Conservation (phyloP, 2,329 filamentous ascomycete genomes). For the Plenodomus biglobosus region DNA sequence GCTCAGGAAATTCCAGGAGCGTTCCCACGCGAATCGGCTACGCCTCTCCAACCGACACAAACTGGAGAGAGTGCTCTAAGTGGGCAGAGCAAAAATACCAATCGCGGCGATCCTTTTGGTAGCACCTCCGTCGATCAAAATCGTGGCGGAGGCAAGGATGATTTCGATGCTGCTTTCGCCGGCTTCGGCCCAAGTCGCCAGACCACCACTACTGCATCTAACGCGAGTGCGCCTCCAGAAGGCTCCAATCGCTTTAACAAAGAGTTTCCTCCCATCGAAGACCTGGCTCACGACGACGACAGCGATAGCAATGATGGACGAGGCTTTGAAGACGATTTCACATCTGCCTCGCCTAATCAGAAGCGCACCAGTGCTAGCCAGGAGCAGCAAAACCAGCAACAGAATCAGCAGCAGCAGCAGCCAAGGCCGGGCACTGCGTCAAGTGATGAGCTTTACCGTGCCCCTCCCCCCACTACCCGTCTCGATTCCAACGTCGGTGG, state of each 20-base stretch:
- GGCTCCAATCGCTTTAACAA: conserved; percentile 60
- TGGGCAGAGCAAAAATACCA: conserved; percentile 48
- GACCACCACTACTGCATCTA: conserved; percentile 46
- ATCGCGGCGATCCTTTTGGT: conserved; percentile 48
- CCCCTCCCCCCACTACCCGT: conserved; percentile 39
- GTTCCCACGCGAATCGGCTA: conserved; percentile 47
- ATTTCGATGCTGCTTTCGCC: conserved; percentile 84
- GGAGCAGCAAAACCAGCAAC: conserved; percentile 27
- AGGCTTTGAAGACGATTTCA: conserved; percentile 93
- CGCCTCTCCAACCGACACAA: conserved; percentile 52
- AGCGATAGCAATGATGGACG: conserved; percentile 68
- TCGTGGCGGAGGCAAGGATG: conserved; percentile 62
- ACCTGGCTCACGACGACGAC: conserved; percentile 79
- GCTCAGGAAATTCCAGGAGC: conserved; percentile 50
- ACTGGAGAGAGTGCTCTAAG: conserved; percentile 53
- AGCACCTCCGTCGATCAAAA: conserved; percentile 35
- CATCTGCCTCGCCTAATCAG: conserved; percentile 57
- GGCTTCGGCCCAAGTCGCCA: conserved; percentile 64
- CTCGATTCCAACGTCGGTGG: conserved; percentile 41
- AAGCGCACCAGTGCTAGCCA: conserved; percentile 32
- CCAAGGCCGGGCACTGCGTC: conserved; percentile 32
- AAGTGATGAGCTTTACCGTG: conserved; percentile 35
- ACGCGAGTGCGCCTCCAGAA: conserved; percentile 31
- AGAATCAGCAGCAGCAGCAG: conserved; percentile 12
- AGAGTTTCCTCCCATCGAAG: conserved; percentile 93